phyloP scores from a whole-genome alignment of 2,329 filamentous ascomycete genomes.

The Dryadomyces quercivorus region DNA sequence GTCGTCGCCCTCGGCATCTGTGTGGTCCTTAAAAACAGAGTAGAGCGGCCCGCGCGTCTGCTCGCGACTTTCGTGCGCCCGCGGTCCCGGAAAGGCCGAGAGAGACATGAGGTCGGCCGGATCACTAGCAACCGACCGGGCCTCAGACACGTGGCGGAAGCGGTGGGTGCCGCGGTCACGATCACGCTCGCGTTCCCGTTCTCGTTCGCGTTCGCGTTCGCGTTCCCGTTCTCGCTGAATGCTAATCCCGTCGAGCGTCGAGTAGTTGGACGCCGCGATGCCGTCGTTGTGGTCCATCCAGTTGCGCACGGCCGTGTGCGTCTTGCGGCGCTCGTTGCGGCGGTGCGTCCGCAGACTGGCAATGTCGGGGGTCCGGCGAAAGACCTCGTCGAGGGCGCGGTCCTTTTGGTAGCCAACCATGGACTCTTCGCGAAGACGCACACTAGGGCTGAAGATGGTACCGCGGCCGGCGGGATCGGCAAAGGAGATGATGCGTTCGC shows the following conservation, averaged over 20 bases:
- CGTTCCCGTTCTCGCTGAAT: constrained; percentile 25
- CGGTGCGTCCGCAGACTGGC: constrained; percentile 47
- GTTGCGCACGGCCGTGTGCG: constrained; percentile 68
- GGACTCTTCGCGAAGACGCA: constrained; percentile 70
- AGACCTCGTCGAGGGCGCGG: constrained; percentile 81
- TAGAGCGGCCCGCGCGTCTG: constrained; percentile 9
- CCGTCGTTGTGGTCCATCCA: constrained; percentile 74
- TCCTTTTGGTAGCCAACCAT: constrained; percentile 84
- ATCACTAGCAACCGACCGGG: constrained; percentile 49
- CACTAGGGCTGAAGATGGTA: constrained; percentile 60
- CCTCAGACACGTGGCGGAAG: constrained; percentile 39
- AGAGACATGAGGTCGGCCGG: constrained; percentile 49
- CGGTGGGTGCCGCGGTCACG: constrained; percentile 24
- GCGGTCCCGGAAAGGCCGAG: constrained; percentile 22
- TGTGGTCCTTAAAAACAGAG: constrained; percentile 46
- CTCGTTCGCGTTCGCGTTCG: constrained; percentile 20
- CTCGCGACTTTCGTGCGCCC: background rate
- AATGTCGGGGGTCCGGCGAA: constrained; percentile 58
- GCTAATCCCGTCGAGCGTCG: constrained; percentile 38
- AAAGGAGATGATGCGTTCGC: constrained; percentile 41
- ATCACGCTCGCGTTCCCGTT: background rate
- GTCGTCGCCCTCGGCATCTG: constrained; percentile 80
- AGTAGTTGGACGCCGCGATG: constrained; percentile 35
- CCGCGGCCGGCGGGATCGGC: constrained; percentile 41
- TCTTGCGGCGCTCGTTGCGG: constrained; percentile 56